Conservation (phyloP, 805 yeast species). For the Maudiozyma saulgeensis region DNA sequence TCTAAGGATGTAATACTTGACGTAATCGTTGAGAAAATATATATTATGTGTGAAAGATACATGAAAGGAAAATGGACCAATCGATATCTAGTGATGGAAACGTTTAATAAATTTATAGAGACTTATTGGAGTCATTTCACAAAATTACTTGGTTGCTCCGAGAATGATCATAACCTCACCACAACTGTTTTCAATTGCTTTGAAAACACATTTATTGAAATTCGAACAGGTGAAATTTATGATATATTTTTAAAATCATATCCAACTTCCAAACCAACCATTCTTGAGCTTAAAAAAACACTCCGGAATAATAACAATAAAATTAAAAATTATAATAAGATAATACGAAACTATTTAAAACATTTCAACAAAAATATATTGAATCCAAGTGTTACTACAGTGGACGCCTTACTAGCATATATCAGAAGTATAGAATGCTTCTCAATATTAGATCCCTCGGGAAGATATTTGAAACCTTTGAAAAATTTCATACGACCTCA, state of each 20-base stretch:
- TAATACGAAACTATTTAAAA: constrained; percentile 12
- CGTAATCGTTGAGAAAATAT: constrained; percentile 14
- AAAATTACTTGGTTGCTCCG: constrained; percentile 14
- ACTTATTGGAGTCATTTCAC: constrained; percentile 21
- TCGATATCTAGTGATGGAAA: constrained; percentile 19
- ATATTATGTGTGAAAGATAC: constrained; percentile 10
- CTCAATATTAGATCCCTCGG: constrained; percentile 72
- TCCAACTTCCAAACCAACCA: constrained; percentile 44
- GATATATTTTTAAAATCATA: constrained; percentile 42
- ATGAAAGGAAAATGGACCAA: constrained; percentile 14
- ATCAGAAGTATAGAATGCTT: constrained; percentile 65
- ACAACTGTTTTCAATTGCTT: constrained; percentile 18
- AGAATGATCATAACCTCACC: constrained; percentile 23
- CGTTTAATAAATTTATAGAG: constrained; percentile 20
- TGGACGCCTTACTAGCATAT: constrained; percentile 58
- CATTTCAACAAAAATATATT: constrained; percentile 32
- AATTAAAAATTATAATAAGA: constrained; percentile 17
- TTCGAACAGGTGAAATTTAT: constrained; percentile 50
- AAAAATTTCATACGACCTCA: constrained; percentile 66
- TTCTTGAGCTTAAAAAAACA: constrained; percentile 52
- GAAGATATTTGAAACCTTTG: constrained; percentile 70
- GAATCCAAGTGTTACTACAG: constrained; percentile 76
- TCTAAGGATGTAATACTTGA: constrained; percentile 17
- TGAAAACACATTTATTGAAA: constrained; percentile 19
- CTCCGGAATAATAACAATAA: constrained; percentile 32